Evolutionary conservation across 2,329 filamentous ascomycete species (phyloP).

Genomic region (Cladorrhinum sp.): DNA sequence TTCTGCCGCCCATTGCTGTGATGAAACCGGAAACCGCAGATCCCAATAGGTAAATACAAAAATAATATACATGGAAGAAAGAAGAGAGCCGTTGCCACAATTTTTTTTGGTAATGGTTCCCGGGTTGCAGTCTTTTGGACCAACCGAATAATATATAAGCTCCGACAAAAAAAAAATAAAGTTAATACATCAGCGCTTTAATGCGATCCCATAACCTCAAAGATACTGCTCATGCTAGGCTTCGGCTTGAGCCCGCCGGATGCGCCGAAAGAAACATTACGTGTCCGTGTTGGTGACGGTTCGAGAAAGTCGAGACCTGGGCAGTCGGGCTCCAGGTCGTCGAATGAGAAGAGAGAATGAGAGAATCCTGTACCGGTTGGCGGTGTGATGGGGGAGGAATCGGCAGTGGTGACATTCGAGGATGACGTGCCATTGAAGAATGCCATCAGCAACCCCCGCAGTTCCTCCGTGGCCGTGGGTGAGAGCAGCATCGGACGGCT

Average conservation of each 20-base stretch:
- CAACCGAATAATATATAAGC: neutral
- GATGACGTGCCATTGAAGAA: slow-evolving; percentile 22
- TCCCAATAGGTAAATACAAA: neutral
- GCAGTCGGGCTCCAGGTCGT: slow-evolving; percentile 17
- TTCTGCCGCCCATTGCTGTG: neutral
- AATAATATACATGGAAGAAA: neutral
- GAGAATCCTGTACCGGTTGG: slow-evolving; percentile 9
- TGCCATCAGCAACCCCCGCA: slow-evolving; percentile 25
- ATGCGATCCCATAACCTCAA: slow-evolving; percentile 25
- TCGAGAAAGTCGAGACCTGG: slow-evolving; percentile 27
- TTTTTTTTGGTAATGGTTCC: neutral
- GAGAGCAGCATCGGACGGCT: slow-evolving; percentile 27
- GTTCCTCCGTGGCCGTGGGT: slow-evolving; percentile 26
- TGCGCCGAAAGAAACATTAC: slow-evolving; percentile 9
- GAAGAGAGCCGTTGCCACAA: neutral
- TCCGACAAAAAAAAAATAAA: neutral
- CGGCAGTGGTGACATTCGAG: slow-evolving; percentile 21
- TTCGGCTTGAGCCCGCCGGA: slow-evolving; percentile 15
- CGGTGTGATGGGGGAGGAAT: slow-evolving; percentile 25
- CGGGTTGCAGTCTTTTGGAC: neutral
- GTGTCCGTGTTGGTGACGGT: slow-evolving; percentile 22
- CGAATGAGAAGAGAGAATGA: slow-evolving; percentile 19
- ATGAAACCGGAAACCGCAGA: neutral
- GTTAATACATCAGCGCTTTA: slow-evolving; percentile 9
- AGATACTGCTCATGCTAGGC: slow-evolving; percentile 27